phyloP scores from a whole-genome alignment of 2,329 filamentous ascomycete species.

The Orbilia oligospora region DNA sequence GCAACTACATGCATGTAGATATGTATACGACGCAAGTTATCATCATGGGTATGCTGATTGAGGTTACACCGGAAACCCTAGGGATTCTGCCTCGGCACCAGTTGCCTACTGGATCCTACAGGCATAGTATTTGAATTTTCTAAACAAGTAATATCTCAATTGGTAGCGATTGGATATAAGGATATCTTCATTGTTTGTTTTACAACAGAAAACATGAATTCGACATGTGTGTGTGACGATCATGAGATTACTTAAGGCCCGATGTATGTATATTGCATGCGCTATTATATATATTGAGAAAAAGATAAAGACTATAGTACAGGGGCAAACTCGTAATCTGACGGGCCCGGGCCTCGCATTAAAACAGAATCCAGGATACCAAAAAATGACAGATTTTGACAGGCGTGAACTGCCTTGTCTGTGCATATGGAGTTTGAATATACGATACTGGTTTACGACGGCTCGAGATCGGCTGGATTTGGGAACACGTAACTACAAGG shows the following conservation, averaged over 20 bases:
- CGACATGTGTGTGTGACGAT: background rate
- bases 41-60: background rate
- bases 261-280: too few species aligned
- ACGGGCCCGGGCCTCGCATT: background rate
- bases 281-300: too few species aligned
- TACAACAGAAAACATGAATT: background rate
- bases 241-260: background rate
- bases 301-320: background rate
- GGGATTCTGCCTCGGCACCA: background rate
- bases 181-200: too few species aligned
- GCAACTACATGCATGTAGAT: too few species aligned
- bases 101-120: background rate
- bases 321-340: constrained; percentile 2
- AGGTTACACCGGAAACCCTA: background rate
- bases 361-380: background rate
- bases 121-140: background rate
- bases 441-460: background rate
- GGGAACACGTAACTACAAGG: background rate
- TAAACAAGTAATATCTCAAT: background rate
- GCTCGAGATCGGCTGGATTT: background rate
- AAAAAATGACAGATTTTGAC: background rate
- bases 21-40: too few species aligned
- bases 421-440: background rate
- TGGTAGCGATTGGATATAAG: background rate
- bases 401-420: too few species aligned